Evolutionary conservation across 257 asterid genomes (phyloP).

Genomic region (Nicotiana benthamiana): DNA sequence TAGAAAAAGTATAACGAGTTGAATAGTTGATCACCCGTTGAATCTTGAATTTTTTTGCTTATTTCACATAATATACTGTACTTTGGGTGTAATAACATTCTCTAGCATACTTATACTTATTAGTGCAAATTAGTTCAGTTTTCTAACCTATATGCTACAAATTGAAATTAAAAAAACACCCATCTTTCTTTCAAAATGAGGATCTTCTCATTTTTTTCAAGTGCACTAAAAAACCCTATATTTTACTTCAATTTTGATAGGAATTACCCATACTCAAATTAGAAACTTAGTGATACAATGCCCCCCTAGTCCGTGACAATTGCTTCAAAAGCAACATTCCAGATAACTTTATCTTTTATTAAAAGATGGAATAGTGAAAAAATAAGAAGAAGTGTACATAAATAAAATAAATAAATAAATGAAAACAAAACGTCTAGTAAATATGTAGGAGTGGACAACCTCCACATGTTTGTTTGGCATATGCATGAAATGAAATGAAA

Average conservation of each 20-base stretch:
- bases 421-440: background rate
- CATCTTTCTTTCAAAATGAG: too few relatives aligned
- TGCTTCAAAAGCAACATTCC: background rate
- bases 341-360: background rate
- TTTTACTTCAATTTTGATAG: background rate
- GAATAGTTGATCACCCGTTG: too few relatives aligned
- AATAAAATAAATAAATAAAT: background rate
- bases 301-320: constrained; percentile 3
- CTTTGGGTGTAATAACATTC: background rate
- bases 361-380: background rate
- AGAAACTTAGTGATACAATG: background rate
- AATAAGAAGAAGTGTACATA: background rate
- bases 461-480: constrained; percentile 8
- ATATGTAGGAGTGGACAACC: background rate
- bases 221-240: too few relatives aligned
- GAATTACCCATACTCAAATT: background rate
- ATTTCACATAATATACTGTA: too few relatives aligned
- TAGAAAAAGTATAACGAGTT: too few relatives aligned
- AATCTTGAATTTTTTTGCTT: too few relatives aligned
- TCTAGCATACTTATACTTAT: background rate
- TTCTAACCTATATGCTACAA: background rate
- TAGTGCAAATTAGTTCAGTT: background rate
- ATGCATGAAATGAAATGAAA: background rate
- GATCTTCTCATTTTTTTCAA: too few relatives aligned
- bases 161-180: too few relatives aligned